Evolutionary conservation across 768 basidiomycete species (phyloP).

Genomic region (Galerina sulciceps): DNA sequence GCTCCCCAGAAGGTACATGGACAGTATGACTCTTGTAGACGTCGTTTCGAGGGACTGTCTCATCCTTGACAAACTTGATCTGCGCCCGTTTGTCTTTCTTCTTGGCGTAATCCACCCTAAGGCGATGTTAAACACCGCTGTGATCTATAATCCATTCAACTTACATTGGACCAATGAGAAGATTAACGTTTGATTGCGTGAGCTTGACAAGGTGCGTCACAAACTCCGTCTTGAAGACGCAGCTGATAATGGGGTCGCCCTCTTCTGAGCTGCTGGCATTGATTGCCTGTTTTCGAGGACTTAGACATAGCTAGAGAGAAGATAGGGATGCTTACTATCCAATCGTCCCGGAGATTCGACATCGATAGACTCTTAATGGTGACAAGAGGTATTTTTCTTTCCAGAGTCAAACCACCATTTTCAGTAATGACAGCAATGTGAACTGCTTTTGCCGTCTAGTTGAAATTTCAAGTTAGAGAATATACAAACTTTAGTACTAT

Average conservation of each 20-base stretch:
- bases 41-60: slow-evolving; percentile 78
- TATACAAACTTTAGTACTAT: neutral
- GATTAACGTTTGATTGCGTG: slow-evolving; percentile 74
- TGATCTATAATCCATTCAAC: slow-evolving; percentile 28
- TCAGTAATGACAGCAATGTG: slow-evolving; percentile 69
- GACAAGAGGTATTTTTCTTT: slow-evolving; percentile 88
- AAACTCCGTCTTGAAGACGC: slow-evolving; percentile 96
- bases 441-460: slow-evolving; percentile 83
- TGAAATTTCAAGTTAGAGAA: neutral
- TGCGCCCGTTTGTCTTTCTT: slow-evolving; percentile 95
- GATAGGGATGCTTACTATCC: slow-evolving; percentile 69
- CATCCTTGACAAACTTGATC: slow-evolving; percentile 90
- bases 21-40: slow-evolving; percentile 93
- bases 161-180: slow-evolving; percentile 79
- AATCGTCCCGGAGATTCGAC: slow-evolving; percentile 93
- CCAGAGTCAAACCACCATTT: slow-evolving; percentile 70
- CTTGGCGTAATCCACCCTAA: slow-evolving; percentile 87
- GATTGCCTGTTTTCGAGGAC: slow-evolving; percentile 53
- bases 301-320: neutral
- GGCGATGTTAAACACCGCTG: neutral
- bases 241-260: slow-evolving; percentile 91
- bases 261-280: slow-evolving; percentile 85
- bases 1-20: slow-evolving; percentile 86
- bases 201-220: slow-evolving; percentile 79
- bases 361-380: slow-evolving; percentile 87